Percentiles rank a stretch among this genome's conserved stretches.
Conservation (phyloP, 495 filamentous ascomycete species). For the Penicillium taxi region DNA sequence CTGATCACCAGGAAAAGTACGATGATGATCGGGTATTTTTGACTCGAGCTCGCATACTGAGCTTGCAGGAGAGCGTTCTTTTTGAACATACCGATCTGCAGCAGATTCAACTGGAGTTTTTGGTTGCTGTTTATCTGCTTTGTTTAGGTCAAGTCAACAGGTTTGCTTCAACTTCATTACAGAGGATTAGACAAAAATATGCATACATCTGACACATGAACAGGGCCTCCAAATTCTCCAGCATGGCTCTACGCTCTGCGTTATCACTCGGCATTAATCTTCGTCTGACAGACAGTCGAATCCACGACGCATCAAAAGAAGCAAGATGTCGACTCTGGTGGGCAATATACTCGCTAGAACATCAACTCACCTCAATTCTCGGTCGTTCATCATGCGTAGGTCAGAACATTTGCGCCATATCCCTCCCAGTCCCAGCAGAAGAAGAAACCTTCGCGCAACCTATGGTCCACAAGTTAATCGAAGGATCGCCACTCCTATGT, state of each 20-base stretch:
- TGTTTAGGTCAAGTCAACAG: constrained; percentile 52
- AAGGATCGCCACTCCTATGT: not conserved
- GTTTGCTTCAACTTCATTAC: constrained; percentile 38
- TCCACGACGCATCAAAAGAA: constrained; percentile 47
- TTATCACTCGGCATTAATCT: constrained; percentile 54
- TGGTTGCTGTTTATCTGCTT: constrained; percentile 54
- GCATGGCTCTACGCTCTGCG: constrained; percentile 51
- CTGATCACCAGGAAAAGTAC: constrained; percentile 1
- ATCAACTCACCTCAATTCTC: constrained; percentile 49
- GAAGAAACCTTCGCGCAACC: constrained; percentile 37
- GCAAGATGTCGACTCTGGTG: constrained; percentile 56
- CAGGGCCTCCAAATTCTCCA: constrained; percentile 55
- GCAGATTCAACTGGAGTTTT: constrained; percentile 47
- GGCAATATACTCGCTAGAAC: constrained; percentile 52
- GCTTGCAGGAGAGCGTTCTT: constrained; percentile 41
- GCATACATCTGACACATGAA: not conserved
- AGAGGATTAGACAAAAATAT: too few species aligned
- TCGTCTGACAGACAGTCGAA: constrained; percentile 42
- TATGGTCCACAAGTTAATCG: constrained; percentile 15
- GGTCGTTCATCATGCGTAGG: constrained; percentile 52
- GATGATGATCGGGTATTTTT: constrained; percentile 51
- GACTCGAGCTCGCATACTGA: constrained; percentile 47
- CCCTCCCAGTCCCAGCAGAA: constrained; percentile 46
- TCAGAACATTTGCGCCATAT: constrained; percentile 45
- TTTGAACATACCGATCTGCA: constrained; percentile 52